Evolutionary conservation across 306 rosid species (phyloP).

Genomic region (Vigna mungo): DNA sequence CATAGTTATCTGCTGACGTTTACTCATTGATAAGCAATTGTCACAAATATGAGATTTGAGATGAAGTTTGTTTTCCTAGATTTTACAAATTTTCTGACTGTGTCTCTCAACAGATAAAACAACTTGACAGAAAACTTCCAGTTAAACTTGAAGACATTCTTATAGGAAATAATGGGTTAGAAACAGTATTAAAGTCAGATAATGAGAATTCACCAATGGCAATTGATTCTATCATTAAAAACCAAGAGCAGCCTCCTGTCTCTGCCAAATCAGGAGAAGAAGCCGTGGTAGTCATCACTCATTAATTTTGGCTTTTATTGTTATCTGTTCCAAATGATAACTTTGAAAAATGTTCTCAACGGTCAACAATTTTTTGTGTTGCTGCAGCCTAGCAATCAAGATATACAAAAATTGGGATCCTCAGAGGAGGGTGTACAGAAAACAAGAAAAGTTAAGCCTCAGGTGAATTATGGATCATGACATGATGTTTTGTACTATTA

Average conservation of each 20-base stretch:
- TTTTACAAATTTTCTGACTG: constrained; percentile 47
- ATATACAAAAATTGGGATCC: constrained; percentile 51
- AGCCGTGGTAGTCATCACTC: constrained; percentile 43
- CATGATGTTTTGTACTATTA: constrained; percentile 17
- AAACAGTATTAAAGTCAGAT: constrained; percentile 41
- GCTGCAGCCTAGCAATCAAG: constrained; percentile 45
- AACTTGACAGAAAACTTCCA: constrained; percentile 70
- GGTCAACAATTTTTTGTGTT: constrained; percentile 4
- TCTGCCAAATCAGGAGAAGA: constrained; percentile 40
- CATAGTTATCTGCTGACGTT: constrained; percentile 14
- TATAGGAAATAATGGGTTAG: constrained; percentile 48
- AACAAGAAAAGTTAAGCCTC: constrained; percentile 53
- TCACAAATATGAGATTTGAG: constrained; percentile 23
- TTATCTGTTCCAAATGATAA: constrained; percentile 13
- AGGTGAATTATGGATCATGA: constrained; percentile 57
- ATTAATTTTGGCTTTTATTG: constrained; percentile 34
- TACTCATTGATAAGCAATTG: constrained; percentile 35
- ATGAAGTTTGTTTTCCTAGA: constrained; percentile 21
- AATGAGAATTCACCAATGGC: constrained; percentile 24
- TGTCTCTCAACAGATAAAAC: constrained; percentile 60
- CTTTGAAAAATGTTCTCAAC: constrained; percentile 27
- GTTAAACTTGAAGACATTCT: constrained; percentile 62
- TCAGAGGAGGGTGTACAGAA: constrained; percentile 56
- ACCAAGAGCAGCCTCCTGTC: constrained; percentile 38
- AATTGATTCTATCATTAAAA: constrained; percentile 23